Conservation (phyloP, 305 asterid species). For the Fraxinus greggii region DNA sequence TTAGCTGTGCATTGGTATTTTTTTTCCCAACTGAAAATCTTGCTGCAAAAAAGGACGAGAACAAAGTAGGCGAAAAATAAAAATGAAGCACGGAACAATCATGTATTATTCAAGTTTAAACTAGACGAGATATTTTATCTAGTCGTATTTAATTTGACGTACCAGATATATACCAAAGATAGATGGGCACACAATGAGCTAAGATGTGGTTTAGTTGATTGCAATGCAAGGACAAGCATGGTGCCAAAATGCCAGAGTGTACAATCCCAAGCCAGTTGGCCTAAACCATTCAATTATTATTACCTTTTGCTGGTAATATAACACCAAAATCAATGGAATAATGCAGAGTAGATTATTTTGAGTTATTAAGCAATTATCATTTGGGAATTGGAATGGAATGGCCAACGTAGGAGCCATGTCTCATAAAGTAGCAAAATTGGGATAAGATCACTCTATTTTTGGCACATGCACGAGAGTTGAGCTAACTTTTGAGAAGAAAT, state of each 20-base stretch:
- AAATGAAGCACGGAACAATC: background rate
- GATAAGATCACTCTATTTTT: background rate
- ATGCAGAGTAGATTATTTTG: background rate
- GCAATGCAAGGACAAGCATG: background rate
- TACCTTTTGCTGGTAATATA: slow-evolving; percentile 2
- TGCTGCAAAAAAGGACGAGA: background rate
- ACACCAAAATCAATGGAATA: background rate
- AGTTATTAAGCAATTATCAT: background rate
- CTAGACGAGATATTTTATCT: background rate
- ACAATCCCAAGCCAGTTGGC: background rate
- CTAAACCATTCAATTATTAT: background rate
- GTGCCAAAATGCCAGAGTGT: background rate
- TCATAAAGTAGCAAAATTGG: background rate
- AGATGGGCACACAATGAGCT: background rate
- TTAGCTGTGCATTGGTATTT: background rate
- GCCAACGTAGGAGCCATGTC: background rate
- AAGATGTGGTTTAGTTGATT: background rate
- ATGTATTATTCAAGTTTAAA: background rate
- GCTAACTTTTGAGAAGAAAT: background rate
- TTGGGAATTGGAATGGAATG: background rate
- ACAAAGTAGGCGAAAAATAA: background rate
- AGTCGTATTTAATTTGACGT: background rate
- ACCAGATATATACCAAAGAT: background rate
- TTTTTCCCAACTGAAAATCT: background rate
- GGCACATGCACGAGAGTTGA: background rate